Conservation (phyloP, 2,329 filamentous ascomycete genomes). For the Fusarium sp. region DNA sequence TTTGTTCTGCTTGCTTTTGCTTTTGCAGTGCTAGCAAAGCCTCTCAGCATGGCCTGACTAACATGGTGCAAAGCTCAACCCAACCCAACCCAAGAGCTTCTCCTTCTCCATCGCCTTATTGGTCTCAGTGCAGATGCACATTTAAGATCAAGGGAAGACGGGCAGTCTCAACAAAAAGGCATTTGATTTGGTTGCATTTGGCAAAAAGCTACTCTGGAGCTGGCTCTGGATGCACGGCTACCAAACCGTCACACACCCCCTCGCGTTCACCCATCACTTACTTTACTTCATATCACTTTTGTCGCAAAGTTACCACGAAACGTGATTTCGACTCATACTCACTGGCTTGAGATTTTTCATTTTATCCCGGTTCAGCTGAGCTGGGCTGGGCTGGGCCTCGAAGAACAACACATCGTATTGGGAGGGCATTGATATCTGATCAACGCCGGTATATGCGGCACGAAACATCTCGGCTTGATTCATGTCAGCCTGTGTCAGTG, state of each 20-base stretch:
- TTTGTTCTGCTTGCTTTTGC: constrained; percentile 17
- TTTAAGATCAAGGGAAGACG: constrained; percentile 31
- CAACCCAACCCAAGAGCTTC: constrained; percentile 26
- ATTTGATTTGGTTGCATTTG: constrained; percentile 43
- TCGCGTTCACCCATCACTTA: constrained; percentile 34
- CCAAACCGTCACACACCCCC: constrained; percentile 36
- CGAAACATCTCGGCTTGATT: constrained; percentile 28
- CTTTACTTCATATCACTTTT: background rate
- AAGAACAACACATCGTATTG: constrained; percentile 22
- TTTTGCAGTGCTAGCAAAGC: background rate
- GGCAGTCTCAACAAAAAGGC: constrained; percentile 29
- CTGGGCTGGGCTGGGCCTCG: constrained; percentile 29
- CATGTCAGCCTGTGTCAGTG: constrained; percentile 22
- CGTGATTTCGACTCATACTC: constrained; percentile 30
- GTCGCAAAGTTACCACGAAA: constrained; percentile 16
- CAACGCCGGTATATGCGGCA: background rate
- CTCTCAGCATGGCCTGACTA: constrained; percentile 39
- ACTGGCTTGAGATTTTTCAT: constrained; percentile 27
- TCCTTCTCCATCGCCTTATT: constrained; percentile 27
- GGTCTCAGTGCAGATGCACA: constrained; percentile 39
- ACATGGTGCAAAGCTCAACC: constrained; percentile 38
- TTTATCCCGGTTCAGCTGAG: constrained; percentile 8
- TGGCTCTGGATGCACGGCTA: constrained; percentile 45
- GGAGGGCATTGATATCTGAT: constrained; percentile 12
- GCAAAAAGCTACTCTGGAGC: constrained; percentile 37